Conservation (phyloP, 495 filamentous ascomycete genomes). For the Aspergillus bridgeri region DNA sequence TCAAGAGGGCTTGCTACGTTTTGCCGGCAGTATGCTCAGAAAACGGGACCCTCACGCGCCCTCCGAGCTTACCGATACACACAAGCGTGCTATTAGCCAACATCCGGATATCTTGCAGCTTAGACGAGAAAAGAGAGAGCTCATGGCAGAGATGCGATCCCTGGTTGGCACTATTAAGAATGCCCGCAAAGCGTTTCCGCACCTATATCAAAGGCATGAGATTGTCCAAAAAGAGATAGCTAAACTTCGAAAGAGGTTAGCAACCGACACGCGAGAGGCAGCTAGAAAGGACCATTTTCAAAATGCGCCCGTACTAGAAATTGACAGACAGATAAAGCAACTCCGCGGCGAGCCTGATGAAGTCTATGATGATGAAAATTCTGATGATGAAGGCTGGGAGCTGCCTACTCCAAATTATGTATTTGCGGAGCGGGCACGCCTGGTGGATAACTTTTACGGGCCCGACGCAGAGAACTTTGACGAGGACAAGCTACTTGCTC, state of each 20-base stretch:
- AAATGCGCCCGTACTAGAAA: conserved; percentile 23
- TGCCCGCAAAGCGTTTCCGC: conserved; percentile 18
- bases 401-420: conserved; percentile 20
- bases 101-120: conserved; percentile 23
- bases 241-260: conserved; percentile 23
- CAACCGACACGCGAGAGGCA: conserved; percentile 20
- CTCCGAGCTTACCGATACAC: conserved; percentile 23
- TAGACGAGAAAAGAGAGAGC: conserved; percentile 28
- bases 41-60: conserved; percentile 23
- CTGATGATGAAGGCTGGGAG: conserved; percentile 20
- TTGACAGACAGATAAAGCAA: conserved; percentile 27
- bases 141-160: conserved; percentile 30
- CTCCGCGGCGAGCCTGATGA: conserved; percentile 21
- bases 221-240: conserved; percentile 19
- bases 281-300: conserved; percentile 32
- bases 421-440: conserved; percentile 24
- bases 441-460: conserved; percentile 29
- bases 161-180: conserved; percentile 26
- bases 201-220: conserved; percentile 26
- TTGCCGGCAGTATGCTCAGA: conserved; percentile 23
- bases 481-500: conserved; percentile 24
- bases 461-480: conserved; percentile 25
- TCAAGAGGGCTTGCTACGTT: conserved; percentile 20
- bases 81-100: conserved; percentile 24
- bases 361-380: no score